Conservation (phyloP, 2,329 filamentous ascomycete species). For the Epichloe festucae region DNA sequence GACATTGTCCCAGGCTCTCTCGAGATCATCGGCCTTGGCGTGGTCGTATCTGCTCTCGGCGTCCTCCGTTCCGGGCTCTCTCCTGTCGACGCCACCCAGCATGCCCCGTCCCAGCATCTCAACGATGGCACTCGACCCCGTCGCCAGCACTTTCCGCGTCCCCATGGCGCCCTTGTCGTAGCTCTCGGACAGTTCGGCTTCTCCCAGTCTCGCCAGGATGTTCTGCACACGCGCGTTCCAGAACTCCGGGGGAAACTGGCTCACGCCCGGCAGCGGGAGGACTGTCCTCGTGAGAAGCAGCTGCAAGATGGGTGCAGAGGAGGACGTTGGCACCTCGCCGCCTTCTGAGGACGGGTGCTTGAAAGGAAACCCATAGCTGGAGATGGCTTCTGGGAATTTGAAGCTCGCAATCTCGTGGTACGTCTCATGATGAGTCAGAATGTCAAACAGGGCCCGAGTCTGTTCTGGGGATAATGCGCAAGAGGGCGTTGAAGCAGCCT, state of each 20-base stretch:
- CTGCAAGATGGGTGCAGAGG: constrained; percentile 54
- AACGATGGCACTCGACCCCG: constrained; percentile 54
- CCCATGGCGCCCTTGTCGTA: constrained; percentile 70
- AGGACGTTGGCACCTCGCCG: constrained; percentile 18
- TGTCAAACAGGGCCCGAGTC: constrained; percentile 42
- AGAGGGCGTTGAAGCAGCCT: not conserved
- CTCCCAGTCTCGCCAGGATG: constrained; percentile 47
- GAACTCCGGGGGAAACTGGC: constrained; percentile 51
- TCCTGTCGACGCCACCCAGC: constrained; percentile 38
- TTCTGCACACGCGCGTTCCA: constrained; percentile 50
- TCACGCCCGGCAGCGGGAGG: constrained; percentile 52
- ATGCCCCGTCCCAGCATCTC: constrained; percentile 56
- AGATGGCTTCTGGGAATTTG: constrained; percentile 50
- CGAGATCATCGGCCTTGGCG: constrained; percentile 45
- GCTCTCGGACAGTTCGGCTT: constrained; percentile 63
- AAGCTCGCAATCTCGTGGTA: constrained; percentile 61
- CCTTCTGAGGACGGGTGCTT: constrained; percentile 10
- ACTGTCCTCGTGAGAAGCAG: constrained; percentile 52
- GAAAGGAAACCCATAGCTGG: constrained; percentile 60
- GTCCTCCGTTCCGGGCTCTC: constrained; percentile 5
- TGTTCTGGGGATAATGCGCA: constrained; percentile 20
- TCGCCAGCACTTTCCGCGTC: constrained; percentile 61
- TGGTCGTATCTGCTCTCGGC: constrained; percentile 37
- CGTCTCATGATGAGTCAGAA: constrained; percentile 45
- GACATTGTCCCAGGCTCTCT: constrained; percentile 53